Percentiles rank a stretch among this genome's conserved stretches.
phyloP scores from a whole-genome alignment of 1,284 basidiomycete species.

The Puccinia triticina region DNA sequence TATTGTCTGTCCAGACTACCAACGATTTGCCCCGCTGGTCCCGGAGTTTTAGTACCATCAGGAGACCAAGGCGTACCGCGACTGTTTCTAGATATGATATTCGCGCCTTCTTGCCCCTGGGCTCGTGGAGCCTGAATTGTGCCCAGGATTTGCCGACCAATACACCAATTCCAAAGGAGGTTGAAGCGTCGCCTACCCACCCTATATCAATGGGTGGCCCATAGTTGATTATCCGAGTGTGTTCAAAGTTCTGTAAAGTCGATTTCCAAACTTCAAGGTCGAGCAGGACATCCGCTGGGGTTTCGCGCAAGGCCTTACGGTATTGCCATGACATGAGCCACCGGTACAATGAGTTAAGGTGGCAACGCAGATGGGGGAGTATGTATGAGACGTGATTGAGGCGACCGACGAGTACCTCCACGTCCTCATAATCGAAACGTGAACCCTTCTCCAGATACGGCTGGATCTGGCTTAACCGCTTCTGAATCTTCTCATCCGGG shows the following conservation, averaged over 20 bases:
- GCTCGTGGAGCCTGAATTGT: background rate
- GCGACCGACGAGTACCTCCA: background rate
- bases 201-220: background rate
- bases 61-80: background rate
- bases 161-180: background rate
- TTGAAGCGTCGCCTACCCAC: slow-evolving; percentile 16
- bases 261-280: background rate
- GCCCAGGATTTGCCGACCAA: background rate
- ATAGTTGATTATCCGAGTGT: background rate
- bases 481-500: background rate
- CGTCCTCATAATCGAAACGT: slow-evolving; percentile 4
- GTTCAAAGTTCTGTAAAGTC: background rate
- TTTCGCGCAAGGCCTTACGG: too few relatives aligned
- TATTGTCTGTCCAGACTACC: background rate
- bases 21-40: background rate
- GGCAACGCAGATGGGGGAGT: background rate
- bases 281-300: background rate
- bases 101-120: too few relatives aligned
- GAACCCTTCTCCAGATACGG: background rate
- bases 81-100: slow-evolving; percentile 19
- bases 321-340: background rate
- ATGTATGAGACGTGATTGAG: background rate
- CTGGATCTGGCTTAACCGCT: background rate
- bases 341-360: background rate
- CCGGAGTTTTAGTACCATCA: background rate